Evolutionary conservation across 179 eudicot genomes (phyloP).

Genomic region (Silene coronaria): DNA sequence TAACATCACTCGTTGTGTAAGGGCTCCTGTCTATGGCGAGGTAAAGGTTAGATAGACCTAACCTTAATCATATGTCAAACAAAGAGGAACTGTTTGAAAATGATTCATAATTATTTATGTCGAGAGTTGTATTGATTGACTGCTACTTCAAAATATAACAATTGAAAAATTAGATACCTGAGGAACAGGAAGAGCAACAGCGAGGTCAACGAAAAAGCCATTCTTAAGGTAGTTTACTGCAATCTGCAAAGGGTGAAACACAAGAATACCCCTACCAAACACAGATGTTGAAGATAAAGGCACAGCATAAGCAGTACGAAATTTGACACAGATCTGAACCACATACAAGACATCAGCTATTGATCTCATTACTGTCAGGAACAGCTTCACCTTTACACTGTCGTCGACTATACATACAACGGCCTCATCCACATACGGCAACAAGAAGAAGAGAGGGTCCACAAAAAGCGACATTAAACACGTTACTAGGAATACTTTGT

Average conservation of each 20-base stretch:
- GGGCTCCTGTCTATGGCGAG: too few species aligned
- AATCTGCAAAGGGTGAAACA: constrained; percentile 41
- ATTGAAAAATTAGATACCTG: constrained; percentile 37
- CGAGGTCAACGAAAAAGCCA: constrained; percentile 50
- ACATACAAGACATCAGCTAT: constrained; percentile 49
- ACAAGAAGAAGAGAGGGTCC: constrained; percentile 71
- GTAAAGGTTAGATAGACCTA: too few species aligned
- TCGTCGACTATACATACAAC: constrained; percentile 43
- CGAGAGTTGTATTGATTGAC: too few species aligned
- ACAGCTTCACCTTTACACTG: constrained; percentile 20
- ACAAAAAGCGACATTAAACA: constrained; percentile 62
- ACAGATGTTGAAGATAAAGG: constrained; percentile 39
- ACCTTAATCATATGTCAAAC: too few species aligned
- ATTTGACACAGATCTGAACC: constrained; percentile 53
- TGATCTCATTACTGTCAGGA: constrained; percentile 44
- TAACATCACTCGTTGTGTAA: too few species aligned
- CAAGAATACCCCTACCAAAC: constrained; percentile 67
- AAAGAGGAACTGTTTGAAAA: too few species aligned
- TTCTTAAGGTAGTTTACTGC: constrained; percentile 43
- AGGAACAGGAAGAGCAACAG: constrained; percentile 76
- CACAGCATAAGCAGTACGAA: constrained; percentile 63
- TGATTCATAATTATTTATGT: too few species aligned
- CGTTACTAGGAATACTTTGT: constrained; percentile 53
- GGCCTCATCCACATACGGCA: constrained; percentile 32
- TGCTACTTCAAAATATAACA: too few species aligned